Conservation (phyloP, 768 basidiomycete species). For the Hemileccinum impolitum region DNA sequence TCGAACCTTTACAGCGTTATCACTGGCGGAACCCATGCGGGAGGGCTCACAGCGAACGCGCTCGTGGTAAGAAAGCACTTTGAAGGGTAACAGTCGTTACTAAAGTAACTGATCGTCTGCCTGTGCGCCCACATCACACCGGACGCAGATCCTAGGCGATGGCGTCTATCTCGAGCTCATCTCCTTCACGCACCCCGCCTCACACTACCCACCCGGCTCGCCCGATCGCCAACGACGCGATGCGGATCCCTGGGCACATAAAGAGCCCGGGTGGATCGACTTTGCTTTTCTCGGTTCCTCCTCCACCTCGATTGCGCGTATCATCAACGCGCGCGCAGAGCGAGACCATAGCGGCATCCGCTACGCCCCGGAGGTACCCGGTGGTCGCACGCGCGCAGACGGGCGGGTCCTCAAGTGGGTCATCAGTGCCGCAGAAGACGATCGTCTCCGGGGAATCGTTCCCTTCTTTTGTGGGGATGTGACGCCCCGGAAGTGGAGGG, state of each 20-base stretch:
- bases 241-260: conserved; percentile 50
- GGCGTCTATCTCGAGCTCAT: conserved; percentile 68
- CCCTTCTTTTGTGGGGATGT: conserved; percentile 79
- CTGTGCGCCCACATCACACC: background rate
- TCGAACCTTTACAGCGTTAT: conserved; percentile 46
- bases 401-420: conserved; percentile 58
- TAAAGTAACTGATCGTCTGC: background rate
- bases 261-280: conserved; percentile 63
- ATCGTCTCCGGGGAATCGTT: conserved; percentile 32
- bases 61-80: conserved; percentile 45
- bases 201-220: conserved; percentile 51
- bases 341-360: conserved; percentile 35
- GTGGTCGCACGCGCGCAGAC: conserved; percentile 56
- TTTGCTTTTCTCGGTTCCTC: conserved; percentile 60
- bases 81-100: background rate
- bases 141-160: conserved; percentile 33
- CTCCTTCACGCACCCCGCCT: conserved; percentile 54
- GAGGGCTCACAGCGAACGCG: conserved; percentile 60
- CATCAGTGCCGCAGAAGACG: conserved; percentile 40
- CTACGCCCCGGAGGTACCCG: conserved; percentile 45
- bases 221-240: conserved; percentile 44
- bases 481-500: conserved; percentile 57
- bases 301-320: conserved; percentile 40
- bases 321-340: conserved; percentile 52
- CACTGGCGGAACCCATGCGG: conserved; percentile 62